Percentiles rank a stretch among this genome's conserved stretches.
Evolutionary conservation across 805 yeast genomes (phyloP).

Genomic region (Wickerhamomyces canadensis): DNA sequence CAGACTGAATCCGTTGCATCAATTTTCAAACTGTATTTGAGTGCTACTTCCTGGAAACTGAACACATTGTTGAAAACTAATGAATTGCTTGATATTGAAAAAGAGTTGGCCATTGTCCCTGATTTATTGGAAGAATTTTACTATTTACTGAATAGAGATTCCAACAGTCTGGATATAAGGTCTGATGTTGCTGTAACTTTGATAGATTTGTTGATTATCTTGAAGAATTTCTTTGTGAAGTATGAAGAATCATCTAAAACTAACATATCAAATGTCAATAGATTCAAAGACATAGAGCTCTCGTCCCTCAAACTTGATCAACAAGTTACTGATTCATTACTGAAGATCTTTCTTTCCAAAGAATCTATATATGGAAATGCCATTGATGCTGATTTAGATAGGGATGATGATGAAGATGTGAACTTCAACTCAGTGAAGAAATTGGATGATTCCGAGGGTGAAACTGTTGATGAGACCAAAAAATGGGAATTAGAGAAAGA

Average conservation of each 20-base stretch:
- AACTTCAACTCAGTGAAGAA: constrained; percentile 22
- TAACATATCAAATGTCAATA: constrained; percentile 15
- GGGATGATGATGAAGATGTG: constrained; percentile 49
- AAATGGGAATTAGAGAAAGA: constrained; percentile 36
- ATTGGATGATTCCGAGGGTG: not conserved
- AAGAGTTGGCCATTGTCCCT: constrained; percentile 13
- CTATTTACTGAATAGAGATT: constrained; percentile 7
- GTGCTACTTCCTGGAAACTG: constrained; percentile 17
- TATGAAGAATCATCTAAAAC: constrained; percentile 31
- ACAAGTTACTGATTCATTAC: constrained; percentile 27
- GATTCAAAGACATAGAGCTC: constrained; percentile 19
- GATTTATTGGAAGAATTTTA: constrained; percentile 8
- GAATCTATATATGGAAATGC: constrained; percentile 41
- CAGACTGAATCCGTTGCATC: constrained; percentile 1
- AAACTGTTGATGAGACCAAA: constrained; percentile 10
- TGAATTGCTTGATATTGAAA: constrained; percentile 15
- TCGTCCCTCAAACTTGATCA: constrained; percentile 23
- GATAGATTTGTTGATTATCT: constrained; percentile 19
- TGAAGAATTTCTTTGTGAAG: constrained; percentile 26
- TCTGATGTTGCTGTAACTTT: constrained; percentile 18
- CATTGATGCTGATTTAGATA: constrained; percentile 36
- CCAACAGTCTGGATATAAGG: constrained; percentile 17
- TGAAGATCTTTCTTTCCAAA: constrained; percentile 40
- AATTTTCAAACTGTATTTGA: constrained; percentile 12
- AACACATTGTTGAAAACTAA: constrained; percentile 10